Base-by-base conservation (phyloP, 2,329 filamentous ascomycete genomes). In the Beauveria brongniartii region DNA sequence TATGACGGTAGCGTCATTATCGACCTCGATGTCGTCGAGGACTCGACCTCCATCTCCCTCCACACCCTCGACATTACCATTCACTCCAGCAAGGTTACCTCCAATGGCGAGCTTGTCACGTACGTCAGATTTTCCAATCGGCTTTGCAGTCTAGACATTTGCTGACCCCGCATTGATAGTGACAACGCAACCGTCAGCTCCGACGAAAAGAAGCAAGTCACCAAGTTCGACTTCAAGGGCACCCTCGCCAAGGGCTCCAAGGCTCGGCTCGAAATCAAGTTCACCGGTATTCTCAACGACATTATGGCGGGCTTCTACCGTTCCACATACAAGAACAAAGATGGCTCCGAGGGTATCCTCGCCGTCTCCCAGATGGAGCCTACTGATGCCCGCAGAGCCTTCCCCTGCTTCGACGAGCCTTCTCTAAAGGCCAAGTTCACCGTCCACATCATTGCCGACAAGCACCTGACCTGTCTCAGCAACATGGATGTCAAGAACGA, bases 251-350 rank as follows among this genome's bases (percentile, higher is more conserved):
- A 89, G 64, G 91, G 90, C 26, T 82, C 83, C 69, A 92, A 92
- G 79, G 90, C 89, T 22, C 86, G 69, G 85, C 84, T 67, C 58
- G 73, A 73, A 41, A 75, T 81, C 62, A 72, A 73, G 50, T 96
- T 95, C 75, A 87, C 84, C 10, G 92, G 92, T 46, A 82, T 80
- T 48, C 78, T 96, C 69, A 96, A 96, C 74, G 90, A 96, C 73
- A 93, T 94, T 77, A 96, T 97, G 91, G 92, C 92, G 54, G 93
- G 93, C 53, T 97, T 97, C 82, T 97, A 97, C 77, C 86, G 93
- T 62, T 96, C 92, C 1, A 95, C 91, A 7, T 97, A 93, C 81
- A 95, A 94, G 80, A 87, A 85, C 63, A 77, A 84, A 54, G 86
- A 94, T 69, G 93, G 93, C 44, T 85, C 84, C 63, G 86, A 88